Conservation (phyloP, 139 green algal genomes). For the Ettlia oleoabundans region DNA sequence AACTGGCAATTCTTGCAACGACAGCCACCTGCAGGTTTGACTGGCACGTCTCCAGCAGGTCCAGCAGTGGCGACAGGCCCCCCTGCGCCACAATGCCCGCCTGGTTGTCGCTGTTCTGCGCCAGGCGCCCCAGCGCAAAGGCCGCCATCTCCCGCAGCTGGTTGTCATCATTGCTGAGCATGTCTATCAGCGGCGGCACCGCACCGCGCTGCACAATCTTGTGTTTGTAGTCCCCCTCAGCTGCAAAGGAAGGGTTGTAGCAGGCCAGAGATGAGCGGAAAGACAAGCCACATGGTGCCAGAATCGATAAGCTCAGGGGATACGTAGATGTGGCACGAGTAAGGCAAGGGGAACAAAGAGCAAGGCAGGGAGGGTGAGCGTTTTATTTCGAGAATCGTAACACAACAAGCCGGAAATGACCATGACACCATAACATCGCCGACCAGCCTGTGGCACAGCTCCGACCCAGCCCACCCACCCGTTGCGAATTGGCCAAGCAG, state of each 20-base stretch:
- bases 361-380: too few relatives aligned
- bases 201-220: constrained; percentile 95
- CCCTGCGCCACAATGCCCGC: constrained; percentile 84
- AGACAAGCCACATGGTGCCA: too few relatives aligned
- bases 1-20: too few relatives aligned
- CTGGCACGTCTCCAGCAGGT: constrained; percentile 88
- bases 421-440: too few relatives aligned
- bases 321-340: too few relatives aligned
- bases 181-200: constrained; percentile 92
- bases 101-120: constrained; percentile 96
- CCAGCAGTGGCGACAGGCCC: constrained; percentile 86
- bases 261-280: not conserved
- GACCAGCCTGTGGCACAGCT: too few relatives aligned
- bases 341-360: too few relatives aligned
- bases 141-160: constrained; percentile 97
- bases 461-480: constrained; percentile 2
- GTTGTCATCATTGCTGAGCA: constrained; percentile 81
- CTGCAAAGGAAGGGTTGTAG: not conserved
- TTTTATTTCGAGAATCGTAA: too few relatives aligned
- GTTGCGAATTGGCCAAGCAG: constrained; percentile 98
- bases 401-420: too few relatives aligned
- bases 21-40: constrained; percentile 77
- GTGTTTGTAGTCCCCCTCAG: constrained; percentile 81
- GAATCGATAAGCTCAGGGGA: too few relatives aligned
- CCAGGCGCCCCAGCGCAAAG: constrained; percentile 95